Evolutionary conservation across 306 rosid genomes (phyloP).

Genomic region (Abrus precatorius): DNA sequence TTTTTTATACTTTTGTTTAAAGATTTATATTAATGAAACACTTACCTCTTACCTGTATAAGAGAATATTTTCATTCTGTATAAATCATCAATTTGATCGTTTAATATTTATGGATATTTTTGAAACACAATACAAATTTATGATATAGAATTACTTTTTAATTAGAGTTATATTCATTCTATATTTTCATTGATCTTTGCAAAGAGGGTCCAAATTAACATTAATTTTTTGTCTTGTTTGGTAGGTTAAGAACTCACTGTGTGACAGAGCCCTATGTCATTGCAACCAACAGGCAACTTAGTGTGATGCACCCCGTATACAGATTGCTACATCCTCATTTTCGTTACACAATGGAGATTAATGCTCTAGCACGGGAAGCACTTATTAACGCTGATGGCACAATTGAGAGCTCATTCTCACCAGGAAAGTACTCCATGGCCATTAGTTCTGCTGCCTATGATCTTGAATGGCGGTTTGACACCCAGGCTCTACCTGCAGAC

Average conservation of each 20-base stretch:
- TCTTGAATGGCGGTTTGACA: slow-evolving; percentile 76
- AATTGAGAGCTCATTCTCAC: slow-evolving; percentile 68
- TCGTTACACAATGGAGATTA: slow-evolving; percentile 86
- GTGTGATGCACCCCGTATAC: slow-evolving; percentile 84
- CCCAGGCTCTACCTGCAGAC: slow-evolving; percentile 75
- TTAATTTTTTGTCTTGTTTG: slow-evolving; percentile 2
- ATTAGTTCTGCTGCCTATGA: slow-evolving; percentile 70
- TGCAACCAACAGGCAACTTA: slow-evolving; percentile 81
- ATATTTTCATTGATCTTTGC: slow-evolving; percentile 17
- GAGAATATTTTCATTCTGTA: too few relatives aligned
- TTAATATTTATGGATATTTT: too few relatives aligned
- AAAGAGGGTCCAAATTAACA: background rate
- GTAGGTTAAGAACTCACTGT: slow-evolving; percentile 86
- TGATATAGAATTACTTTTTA: background rate
- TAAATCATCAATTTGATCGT: too few relatives aligned
- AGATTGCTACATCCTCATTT: slow-evolving; percentile 84
- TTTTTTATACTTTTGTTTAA: too few relatives aligned
- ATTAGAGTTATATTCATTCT: background rate
- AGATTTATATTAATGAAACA: too few relatives aligned
- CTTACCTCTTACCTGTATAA: too few relatives aligned
- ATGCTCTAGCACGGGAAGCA: slow-evolving; percentile 82
- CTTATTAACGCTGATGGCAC: slow-evolving; percentile 79
- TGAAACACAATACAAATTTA: too few relatives aligned
- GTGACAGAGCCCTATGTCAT: slow-evolving; percentile 87
- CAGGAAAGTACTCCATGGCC: slow-evolving; percentile 73